Base-by-base conservation (phyloP, 495 filamentous ascomycete species). In the Penicillium maclennaniae region DNA sequence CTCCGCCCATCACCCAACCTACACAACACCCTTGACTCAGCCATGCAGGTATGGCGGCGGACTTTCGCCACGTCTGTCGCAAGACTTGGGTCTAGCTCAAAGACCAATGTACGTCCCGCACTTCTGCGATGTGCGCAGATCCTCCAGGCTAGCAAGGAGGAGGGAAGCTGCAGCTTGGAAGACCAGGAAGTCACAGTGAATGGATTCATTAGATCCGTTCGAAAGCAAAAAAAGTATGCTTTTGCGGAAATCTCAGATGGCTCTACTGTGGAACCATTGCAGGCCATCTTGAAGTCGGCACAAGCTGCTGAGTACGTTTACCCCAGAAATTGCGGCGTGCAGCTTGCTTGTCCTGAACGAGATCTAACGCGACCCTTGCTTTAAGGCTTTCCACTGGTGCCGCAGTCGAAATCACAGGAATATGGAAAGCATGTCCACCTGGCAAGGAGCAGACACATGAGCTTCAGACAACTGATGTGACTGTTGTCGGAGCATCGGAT, bases 181-280 rank as follows among this genome's bases (percentile, higher is more conserved):
- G 67, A 71, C 53, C 59, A 72, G 55, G 64, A 75, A 47, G 62
- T 88, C 44, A 83, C 73, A 41, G 74, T 96, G 53, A 78, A 88
- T 62, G 93, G 92, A 31, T 92, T 85, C 69, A 76, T 97, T 54
- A 83, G 89, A 43, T 89, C 89, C 15, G 83, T 97, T 50, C 83
- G 95, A 50, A 87, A 88, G 61, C 92, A 95, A 73, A 96, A 96
- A 71, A 77, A 77, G 40, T 74, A 83, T 54, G 83, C 85, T 14
- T 98, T 98, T 72, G 88, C 90, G 15, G 80, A 89, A 47, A 76
- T 98, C 47, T 84, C 87, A 5, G 93, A 98, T 77, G 93, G 93
- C 31, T 95, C 95, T 14, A 89, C 86, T 27, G 70, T 87, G 42
- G 72, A 84, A 44, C 73, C 90, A 41, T 61, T 97, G 40, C 95